phyloP scores from a whole-genome alignment of 129 eudicot genomes.

The Helichrysum umbraculigerum region DNA sequence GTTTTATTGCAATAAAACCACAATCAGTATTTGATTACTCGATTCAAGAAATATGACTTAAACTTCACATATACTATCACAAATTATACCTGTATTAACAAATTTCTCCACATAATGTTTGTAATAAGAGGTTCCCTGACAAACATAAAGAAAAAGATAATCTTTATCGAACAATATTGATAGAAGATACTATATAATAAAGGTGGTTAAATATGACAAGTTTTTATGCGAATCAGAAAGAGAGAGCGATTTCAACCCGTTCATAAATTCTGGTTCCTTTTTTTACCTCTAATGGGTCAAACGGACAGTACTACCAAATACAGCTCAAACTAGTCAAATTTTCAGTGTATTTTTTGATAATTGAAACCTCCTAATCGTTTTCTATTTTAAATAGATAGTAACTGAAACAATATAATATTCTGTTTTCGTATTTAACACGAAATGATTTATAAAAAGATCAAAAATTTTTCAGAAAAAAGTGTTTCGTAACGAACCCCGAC shows the following conservation, averaged over 20 bases:
- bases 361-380: background rate
- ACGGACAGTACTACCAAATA: background rate
- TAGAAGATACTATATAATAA: background rate
- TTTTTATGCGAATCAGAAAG: background rate
- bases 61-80: background rate
- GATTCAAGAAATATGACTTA: background rate
- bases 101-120: conserved; percentile 95
- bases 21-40: background rate
- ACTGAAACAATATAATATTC: background rate
- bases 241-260: background rate
- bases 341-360: background rate
- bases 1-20: conserved; percentile 13
- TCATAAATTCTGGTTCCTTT: background rate
- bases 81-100: conserved; percentile 69
- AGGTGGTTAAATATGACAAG: background rate
- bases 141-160: background rate
- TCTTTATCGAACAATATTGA: background rate
- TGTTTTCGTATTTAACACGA: background rate
- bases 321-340: background rate
- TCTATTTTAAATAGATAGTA: background rate
- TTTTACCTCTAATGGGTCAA: background rate
- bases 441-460: background rate
- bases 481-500: background rate
- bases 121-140: conserved; percentile 92
- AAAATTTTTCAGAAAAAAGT: background rate